A percentile compares a stretch with the other conserved stretches of the same genome.
phyloP scores from a whole-genome alignment of 2,329 filamentous ascomycete genomes.

The Gremmenia infestans region DNA sequence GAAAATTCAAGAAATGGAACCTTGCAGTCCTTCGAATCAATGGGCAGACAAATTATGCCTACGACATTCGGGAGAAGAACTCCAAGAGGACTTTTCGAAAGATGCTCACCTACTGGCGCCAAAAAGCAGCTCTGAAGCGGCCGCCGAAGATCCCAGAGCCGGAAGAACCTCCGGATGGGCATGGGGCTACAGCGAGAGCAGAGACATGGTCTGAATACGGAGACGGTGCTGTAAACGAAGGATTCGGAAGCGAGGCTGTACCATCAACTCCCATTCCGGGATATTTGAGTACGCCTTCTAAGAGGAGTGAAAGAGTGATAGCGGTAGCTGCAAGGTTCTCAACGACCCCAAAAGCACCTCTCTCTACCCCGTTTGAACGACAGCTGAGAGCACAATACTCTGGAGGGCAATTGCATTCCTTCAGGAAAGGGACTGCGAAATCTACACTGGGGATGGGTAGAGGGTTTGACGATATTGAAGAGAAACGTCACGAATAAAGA shows the following conservation, averaged over 20 bases:
- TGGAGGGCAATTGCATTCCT: slow-evolving; percentile 16
- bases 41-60: slow-evolving; percentile 24
- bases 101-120: slow-evolving; percentile 31
- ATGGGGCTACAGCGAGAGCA: slow-evolving; percentile 17
- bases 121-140: slow-evolving; percentile 22
- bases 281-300: slow-evolving; percentile 32
- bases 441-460: slow-evolving; percentile 19
- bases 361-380: slow-evolving; percentile 40
- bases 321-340: slow-evolving; percentile 36
- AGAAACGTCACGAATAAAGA: slow-evolving; percentile 21
- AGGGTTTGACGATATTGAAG: slow-evolving; percentile 27
- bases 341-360: slow-evolving; percentile 40
- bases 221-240: slow-evolving; percentile 23
- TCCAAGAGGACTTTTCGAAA: slow-evolving; percentile 30
- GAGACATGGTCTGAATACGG: slow-evolving; percentile 30
- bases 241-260: slow-evolving; percentile 19
- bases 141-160: slow-evolving; percentile 8
- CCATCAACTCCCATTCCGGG: slow-evolving; percentile 20
- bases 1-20: slow-evolving; percentile 30
- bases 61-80: slow-evolving; percentile 30
- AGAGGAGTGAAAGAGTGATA: slow-evolving; percentile 38
- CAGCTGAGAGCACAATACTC: slow-evolving; percentile 31
- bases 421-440: slow-evolving; percentile 14
- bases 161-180: slow-evolving; percentile 5
- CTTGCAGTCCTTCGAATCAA: slow-evolving; percentile 25